These are phyloP conservation scores for Phytopythium delawarense DNA, from an alignment of 352 stramenopile species.

Conservation along the genomic window DNA sequence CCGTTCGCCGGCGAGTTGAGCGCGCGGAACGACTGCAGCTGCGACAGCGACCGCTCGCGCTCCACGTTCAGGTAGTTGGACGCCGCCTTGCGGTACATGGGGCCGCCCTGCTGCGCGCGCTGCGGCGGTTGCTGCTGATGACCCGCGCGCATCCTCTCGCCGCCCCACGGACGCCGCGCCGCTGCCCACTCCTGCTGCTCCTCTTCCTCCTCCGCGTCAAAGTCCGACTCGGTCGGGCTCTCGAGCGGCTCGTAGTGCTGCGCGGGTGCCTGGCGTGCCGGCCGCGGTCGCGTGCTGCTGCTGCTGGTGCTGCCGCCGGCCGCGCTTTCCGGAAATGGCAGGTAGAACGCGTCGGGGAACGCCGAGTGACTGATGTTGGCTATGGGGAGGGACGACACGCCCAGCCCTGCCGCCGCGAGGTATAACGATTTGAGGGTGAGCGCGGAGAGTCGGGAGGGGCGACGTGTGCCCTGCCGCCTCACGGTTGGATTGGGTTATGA, in stretches of 20 bases:
- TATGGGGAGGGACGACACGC: background rate
- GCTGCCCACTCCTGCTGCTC: background rate
- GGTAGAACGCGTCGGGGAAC: background rate
- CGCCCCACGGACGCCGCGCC: background rate
- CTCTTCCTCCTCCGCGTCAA: background rate
- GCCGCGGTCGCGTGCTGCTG: no score
- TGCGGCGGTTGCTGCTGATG: background rate
- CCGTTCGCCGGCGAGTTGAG: constrained; percentile 6
- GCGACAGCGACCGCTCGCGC: constrained; percentile 48
- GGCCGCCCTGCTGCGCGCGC: constrained; percentile 7
- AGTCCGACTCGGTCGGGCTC: constrained; percentile 7
- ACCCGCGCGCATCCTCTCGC: constrained; percentile 1
- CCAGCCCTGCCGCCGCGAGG: no score
- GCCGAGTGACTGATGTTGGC: constrained; percentile 4
- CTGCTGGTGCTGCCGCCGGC: background rate
- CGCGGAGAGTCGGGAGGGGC: no score
- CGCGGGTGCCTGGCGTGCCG: background rate
- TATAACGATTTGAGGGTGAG: background rate
- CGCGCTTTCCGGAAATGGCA: constrained; percentile 1
- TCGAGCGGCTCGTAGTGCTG: background rate
- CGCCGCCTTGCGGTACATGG: constrained; percentile 48
- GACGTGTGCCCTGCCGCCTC: background rate
- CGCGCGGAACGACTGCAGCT: constrained; percentile 60
- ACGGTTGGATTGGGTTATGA: constrained; percentile 1
- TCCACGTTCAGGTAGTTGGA: constrained; percentile 80